These are phyloP conservation scores for Alternaria triticina DNA, from an alignment of 2,329 filamentous ascomycete species.

Conservation along the genomic window DNA sequence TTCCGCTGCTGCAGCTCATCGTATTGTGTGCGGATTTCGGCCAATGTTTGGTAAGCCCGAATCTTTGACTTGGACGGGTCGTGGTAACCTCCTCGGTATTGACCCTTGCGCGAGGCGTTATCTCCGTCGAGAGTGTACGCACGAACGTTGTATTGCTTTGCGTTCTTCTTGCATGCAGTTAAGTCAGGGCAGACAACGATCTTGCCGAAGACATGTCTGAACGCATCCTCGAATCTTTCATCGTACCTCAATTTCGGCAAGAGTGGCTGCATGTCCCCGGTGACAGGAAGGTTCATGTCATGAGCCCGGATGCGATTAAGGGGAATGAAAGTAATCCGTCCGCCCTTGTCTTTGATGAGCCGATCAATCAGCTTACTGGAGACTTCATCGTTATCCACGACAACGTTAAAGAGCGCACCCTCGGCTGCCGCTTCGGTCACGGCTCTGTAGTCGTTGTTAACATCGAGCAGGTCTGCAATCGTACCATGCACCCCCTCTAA, in stretches of 20 bases:
- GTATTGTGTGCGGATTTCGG: constrained; percentile 75
- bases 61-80: constrained; percentile 85
- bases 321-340: constrained; percentile 93
- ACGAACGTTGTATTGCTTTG: constrained; percentile 87
- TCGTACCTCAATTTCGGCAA: constrained; percentile 86
- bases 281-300: constrained; percentile 77
- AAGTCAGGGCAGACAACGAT: constrained; percentile 93
- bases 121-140: constrained; percentile 96
- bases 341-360: constrained; percentile 78
- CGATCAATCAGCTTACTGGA: constrained; percentile 81
- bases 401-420: constrained; percentile 90
- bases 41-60: constrained; percentile 79
- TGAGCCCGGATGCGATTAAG: constrained; percentile 79
- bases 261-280: constrained; percentile 85
- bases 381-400: constrained; percentile 90
- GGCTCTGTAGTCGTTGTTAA: constrained; percentile 82
- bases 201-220: constrained; percentile 94
- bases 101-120: constrained; percentile 92
- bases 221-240: constrained; percentile 77
- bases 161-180: constrained; percentile 86
- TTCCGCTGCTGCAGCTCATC: constrained; percentile 71
- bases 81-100: constrained; percentile 92
- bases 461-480: constrained; percentile 88
- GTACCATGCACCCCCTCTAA: constrained; percentile 91
- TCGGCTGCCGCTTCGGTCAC: constrained; percentile 94